A percentile compares a stretch with the other conserved stretches of the same genome.
Evolutionary conservation across 768 basidiomycete genomes (phyloP).

Genomic region (Mycena chlorophos): DNA sequence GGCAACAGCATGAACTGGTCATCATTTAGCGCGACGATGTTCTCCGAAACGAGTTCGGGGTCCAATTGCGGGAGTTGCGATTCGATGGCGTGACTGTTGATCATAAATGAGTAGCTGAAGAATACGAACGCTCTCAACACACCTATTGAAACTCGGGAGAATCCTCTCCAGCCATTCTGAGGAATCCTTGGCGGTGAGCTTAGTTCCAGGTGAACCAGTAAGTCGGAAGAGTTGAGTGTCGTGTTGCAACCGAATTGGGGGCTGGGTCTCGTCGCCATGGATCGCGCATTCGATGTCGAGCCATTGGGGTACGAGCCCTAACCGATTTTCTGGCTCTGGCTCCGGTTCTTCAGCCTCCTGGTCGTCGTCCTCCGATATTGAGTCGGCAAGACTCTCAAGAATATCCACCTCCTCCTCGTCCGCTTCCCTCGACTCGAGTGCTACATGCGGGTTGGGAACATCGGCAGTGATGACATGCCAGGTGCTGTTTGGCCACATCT

Average conservation of each 20-base stretch:
- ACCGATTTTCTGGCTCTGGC: conserved; percentile 22
- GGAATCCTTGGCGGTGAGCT: not conserved
- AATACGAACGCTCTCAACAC: not conserved
- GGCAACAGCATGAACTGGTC: conserved; percentile 39
- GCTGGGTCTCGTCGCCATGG: conserved; percentile 27
- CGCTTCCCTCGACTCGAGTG: not conserved
- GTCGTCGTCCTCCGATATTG: not conserved
- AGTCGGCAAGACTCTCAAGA: not conserved
- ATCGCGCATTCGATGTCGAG: conserved; percentile 26
- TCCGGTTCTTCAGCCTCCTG: conserved; percentile 16
- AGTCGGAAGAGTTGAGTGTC: conserved; percentile 23
- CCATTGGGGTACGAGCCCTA: conserved; percentile 44
- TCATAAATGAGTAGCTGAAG: no score
- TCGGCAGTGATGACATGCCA: conserved; percentile 39
- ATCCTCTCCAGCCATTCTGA: conserved; percentile 16
- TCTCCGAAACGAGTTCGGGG: conserved; percentile 29
- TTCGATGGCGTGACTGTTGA: conserved; percentile 35
- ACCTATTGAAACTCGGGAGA: conserved; percentile 36
- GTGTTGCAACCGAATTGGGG: conserved; percentile 32
- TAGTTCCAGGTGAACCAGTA: conserved; percentile 9
- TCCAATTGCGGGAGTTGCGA: conserved; percentile 34
- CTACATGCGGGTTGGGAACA: conserved; percentile 13
- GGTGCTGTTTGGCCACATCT: conserved; percentile 25
- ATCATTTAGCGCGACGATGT: conserved; percentile 40
- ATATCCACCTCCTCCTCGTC: not conserved